Percentiles rank a stretch among this genome's conserved stretches.
phyloP scores from a whole-genome alignment of 495 filamentous ascomycete species.

The Polyplosphaeria fusca region DNA sequence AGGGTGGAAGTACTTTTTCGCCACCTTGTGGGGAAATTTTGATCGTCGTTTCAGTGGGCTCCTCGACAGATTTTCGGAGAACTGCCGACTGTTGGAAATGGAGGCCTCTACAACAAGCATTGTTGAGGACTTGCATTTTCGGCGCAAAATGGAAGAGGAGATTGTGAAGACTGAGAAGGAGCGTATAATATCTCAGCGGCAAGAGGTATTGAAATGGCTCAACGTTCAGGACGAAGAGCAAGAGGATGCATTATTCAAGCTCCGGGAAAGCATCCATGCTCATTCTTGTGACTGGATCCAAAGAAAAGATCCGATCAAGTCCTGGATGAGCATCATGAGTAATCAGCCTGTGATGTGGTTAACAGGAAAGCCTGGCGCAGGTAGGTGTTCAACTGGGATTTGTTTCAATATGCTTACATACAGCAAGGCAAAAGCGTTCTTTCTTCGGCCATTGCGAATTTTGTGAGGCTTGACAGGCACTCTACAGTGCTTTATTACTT shows the following conservation, averaged over 20 bases:
- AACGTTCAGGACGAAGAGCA: background rate
- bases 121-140: constrained; percentile 2
- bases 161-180: background rate
- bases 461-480: constrained; percentile 3
- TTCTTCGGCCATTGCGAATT: constrained; percentile 1
- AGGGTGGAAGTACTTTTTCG: constrained; percentile 21
- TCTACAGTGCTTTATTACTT: constrained; percentile 8
- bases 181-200: background rate
- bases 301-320: background rate
- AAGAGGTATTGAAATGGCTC: background rate
- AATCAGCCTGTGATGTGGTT: constrained; percentile 6
- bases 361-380: constrained; percentile 22
- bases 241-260: background rate
- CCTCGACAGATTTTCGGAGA: constrained; percentile 9
- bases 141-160: background rate
- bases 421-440: constrained; percentile 8
- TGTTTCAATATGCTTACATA: background rate
- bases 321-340: background rate
- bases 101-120: constrained; percentile 8
- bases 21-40: constrained; percentile 11
- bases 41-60: constrained; percentile 13
- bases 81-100: constrained; percentile 7
- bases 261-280: background rate
- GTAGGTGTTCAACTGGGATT: constrained; percentile 1
- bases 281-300: constrained; percentile 9